A percentile compares a stretch with the other conserved stretches of the same genome.
These are phyloP conservation scores for Globisporangium lucens DNA, from an alignment of 352 stramenopile species.

Conservation along the genomic window DNA sequence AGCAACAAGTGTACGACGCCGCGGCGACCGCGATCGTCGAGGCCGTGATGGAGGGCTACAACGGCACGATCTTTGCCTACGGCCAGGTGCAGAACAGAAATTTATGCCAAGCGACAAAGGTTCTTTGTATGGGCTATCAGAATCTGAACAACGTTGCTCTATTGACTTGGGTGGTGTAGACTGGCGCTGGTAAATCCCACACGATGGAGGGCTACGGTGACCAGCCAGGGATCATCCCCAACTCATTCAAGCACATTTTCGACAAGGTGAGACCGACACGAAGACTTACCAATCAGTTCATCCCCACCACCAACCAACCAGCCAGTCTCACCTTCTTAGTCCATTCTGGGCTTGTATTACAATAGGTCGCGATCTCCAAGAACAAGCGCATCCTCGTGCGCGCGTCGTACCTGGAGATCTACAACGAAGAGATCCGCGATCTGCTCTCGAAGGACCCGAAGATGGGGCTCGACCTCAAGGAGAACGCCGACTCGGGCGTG, in stretches of 20 bases:
- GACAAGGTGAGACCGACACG: conserved; percentile 46
- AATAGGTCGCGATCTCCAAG: conserved; percentile 55
- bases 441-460: conserved; percentile 84
- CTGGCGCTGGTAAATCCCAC: conserved; percentile 86
- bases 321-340: not conserved
- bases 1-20: conserved; percentile 48
- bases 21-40: conserved; percentile 55
- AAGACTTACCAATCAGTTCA: too few species aligned
- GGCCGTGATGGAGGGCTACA: conserved; percentile 89
- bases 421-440: conserved; percentile 97
- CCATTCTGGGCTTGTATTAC: not conserved
- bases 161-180: conserved; percentile 28
- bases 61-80: conserved; percentile 86
- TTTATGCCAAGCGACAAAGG: conserved; percentile 15
- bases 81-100: conserved; percentile 43
- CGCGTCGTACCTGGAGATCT: conserved; percentile 96
- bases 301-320: too few species aligned
- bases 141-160: not conserved
- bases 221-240: conserved; percentile 86
- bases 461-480: conserved; percentile 84
- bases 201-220: conserved; percentile 86
- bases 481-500: conserved; percentile 89
- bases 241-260: conserved; percentile 90
- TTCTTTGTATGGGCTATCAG: not conserved
- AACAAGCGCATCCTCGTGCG: conserved; percentile 96